Percentiles rank a stretch among this genome's conserved stretches.
These are phyloP conservation scores for Zasmidium citrigriseum DNA, from an alignment of 2,329 filamentous ascomycete genomes.

Conservation along the genomic window DNA sequence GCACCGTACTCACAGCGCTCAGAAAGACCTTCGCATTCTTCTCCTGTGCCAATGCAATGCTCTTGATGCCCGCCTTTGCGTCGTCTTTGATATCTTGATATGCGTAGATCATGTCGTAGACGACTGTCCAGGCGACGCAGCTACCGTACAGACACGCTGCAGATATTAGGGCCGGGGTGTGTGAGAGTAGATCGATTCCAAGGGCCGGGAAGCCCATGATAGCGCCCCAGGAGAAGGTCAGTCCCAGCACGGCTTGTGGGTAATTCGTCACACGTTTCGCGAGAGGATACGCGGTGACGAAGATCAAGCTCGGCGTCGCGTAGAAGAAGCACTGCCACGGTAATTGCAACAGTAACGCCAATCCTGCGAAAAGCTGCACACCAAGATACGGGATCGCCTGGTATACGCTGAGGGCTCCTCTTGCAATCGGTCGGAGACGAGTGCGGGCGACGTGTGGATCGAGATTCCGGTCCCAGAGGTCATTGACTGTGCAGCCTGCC, in stretches of 20 bases:
- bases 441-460: conserved; percentile 79
- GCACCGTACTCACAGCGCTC: conserved; percentile 66
- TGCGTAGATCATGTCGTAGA: conserved; percentile 93
- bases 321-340: conserved; percentile 74
- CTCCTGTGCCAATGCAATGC: conserved; percentile 79
- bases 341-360: conserved; percentile 75
- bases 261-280: conserved; percentile 87
- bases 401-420: conserved; percentile 72
- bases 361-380: conserved; percentile 69
- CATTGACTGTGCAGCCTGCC: conserved; percentile 85
- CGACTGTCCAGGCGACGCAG: conserved; percentile 81
- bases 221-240: conserved; percentile 88
- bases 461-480: conserved; percentile 85
- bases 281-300: conserved; percentile 77
- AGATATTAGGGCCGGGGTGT: conserved; percentile 62
- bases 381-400: conserved; percentile 75
- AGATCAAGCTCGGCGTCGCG: conserved; percentile 70
- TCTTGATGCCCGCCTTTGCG: conserved; percentile 82
- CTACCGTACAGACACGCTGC: conserved; percentile 72
- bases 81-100: conserved; percentile 91
- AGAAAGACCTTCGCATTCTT: conserved; percentile 75
- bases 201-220: conserved; percentile 85
- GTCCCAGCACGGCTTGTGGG: conserved; percentile 77
- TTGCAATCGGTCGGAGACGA: conserved; percentile 75
- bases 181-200: conserved; percentile 70